Conservation (phyloP, 305 asterid species). For the Rubia balearica region DNA sequence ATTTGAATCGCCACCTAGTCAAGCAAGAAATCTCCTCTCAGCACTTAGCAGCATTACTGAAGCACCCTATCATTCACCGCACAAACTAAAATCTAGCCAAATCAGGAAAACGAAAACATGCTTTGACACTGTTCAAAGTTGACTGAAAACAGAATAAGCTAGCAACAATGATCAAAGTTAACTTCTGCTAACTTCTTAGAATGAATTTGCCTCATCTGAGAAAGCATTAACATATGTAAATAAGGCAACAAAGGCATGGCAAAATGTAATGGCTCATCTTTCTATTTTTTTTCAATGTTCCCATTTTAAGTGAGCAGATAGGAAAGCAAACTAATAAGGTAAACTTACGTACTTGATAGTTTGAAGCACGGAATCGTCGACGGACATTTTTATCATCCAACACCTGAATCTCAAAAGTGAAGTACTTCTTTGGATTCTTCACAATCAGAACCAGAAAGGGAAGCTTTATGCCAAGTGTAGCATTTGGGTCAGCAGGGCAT, state of each 20-base stretch:
- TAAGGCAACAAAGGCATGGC: not conserved
- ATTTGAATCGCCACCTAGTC: not conserved
- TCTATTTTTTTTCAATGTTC: not conserved
- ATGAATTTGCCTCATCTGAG: not conserved
- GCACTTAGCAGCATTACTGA: not conserved
- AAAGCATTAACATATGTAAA: not conserved
- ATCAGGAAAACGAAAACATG: not conserved
- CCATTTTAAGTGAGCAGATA: not conserved
- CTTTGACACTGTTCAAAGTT: not conserved
- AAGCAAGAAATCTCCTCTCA: not conserved
- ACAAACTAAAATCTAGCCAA: not conserved
- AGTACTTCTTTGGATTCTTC: conserved; percentile 82
- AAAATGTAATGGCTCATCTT: not conserved
- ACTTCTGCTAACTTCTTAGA: not conserved
- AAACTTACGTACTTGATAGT: conserved; percentile 95
- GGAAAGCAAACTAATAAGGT: conserved; percentile 15
- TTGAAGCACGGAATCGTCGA: conserved; percentile 92
- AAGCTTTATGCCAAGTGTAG: conserved; percentile 94
- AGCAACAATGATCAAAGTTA: not conserved
- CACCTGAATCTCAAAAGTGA: conserved; percentile 93
- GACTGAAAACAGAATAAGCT: not conserved
- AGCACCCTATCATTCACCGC: not conserved
- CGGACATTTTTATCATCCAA: conserved; percentile 98
- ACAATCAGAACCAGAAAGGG: conserved; percentile 86
- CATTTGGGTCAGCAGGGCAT: conserved; percentile 93